Evolutionary conservation across 2,329 filamentous ascomycete species (phyloP), one percentile per base, ranked within the genome.

Genomic region (Paramyrothecium sp.): DNA sequence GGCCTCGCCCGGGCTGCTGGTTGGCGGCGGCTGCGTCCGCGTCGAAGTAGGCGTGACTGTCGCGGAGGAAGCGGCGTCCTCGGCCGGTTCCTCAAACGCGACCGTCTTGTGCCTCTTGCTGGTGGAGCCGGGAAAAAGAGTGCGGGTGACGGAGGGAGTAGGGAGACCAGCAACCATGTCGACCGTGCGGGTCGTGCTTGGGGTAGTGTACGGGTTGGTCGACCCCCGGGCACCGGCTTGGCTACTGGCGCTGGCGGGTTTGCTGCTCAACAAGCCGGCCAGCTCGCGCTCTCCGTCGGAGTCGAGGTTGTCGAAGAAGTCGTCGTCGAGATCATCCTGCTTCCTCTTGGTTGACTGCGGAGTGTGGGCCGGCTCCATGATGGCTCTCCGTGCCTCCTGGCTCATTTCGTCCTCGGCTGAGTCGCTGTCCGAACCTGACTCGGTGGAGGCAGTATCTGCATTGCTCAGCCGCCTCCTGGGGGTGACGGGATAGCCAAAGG

Each of bases 271-370:
- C 20, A 74, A 65, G n/a, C 60, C 64, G 20, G 63, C 69, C 58
- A 79, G 65, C 57, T 76, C 63, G 23, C 67, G 63, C 59, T 76
- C 76, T 47, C 73, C 73, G n/a, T 78, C 75, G 8, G 75, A 73
- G 17, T 67, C 70, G 3, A 75, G 34, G 16, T 74, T 74, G 30
- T 65, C 68, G 19, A 73, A 69, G 2, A 70, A 67, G 38, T 67
- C 68, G 12, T 68, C 63, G 58, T 72, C 60, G 33, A 67, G 61
- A 7, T 54, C 60, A 30, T 63, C 60, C 3, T 69, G 61, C 64
- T 69, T 71, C 38, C 71, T 63, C 59, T 72, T 77, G 61, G 58
- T 53, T 16, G 64, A 57, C 2, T 60, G 47, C 11, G 58, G 60
- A 17, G 50, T 53, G 30, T 10, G 13, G 17, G 33, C 7, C 13